Evolutionary conservation across 2,329 filamentous ascomycete genomes (phyloP).

Genomic region (Colletotrichum scovillei): DNA sequence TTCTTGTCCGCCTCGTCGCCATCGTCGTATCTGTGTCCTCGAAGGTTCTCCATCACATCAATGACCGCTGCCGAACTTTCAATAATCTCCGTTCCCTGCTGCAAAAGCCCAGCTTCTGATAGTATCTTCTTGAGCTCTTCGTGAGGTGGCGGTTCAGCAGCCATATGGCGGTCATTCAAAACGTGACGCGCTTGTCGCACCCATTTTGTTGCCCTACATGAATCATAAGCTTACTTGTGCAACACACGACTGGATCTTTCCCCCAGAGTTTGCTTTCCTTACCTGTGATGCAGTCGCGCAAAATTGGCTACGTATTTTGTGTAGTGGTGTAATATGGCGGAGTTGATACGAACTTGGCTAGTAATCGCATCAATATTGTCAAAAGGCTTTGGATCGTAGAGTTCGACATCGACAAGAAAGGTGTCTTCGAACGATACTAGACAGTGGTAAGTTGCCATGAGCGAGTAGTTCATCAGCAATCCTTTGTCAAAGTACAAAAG

Average conservation of each 20-base stretch:
- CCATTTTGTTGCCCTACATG: constrained; percentile 12
- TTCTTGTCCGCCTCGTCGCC: not conserved
- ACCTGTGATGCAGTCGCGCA: constrained; percentile 16
- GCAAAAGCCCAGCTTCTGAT: not conserved
- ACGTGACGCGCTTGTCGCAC: constrained; percentile 9
- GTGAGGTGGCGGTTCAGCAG: not conserved
- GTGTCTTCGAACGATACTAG: constrained; percentile 10
- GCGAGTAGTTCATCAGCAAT: constrained; percentile 7
- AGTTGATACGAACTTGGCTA: constrained; percentile 12
- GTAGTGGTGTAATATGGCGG: constrained; percentile 22
- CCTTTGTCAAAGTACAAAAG: constrained; percentile 22
- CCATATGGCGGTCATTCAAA: not conserved
- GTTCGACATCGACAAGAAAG: not conserved
- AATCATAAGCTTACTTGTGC: not conserved
- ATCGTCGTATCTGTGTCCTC: not conserved
- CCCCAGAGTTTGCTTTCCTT: not conserved
- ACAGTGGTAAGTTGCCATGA: not conserved
- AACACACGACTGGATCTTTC: not conserved
- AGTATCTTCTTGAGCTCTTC: not conserved
- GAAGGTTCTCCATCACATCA: constrained; percentile 16
- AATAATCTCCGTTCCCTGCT: constrained; percentile 5
- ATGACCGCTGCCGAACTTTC: constrained; percentile 4
- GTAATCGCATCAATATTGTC: constrained; percentile 6
- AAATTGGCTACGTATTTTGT: constrained; percentile 12
- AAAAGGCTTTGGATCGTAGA: constrained; percentile 15